A percentile compares a stretch with the other conserved stretches of the same genome.
Evolutionary conservation across 805 yeast species (phyloP).

Genomic region (Clavispora asparagi): DNA sequence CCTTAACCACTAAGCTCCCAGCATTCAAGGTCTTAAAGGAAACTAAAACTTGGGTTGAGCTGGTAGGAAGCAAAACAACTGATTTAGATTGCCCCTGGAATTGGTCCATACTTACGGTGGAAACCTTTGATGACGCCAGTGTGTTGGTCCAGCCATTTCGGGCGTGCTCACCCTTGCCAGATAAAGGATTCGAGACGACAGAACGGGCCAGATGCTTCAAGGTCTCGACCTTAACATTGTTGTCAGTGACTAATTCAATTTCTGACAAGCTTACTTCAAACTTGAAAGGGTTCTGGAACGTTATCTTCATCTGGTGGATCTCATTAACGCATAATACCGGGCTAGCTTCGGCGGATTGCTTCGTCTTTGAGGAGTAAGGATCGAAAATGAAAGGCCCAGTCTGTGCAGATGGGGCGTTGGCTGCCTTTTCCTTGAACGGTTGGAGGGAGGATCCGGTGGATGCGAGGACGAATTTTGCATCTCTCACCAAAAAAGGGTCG

Average conservation of each 20-base stretch:
- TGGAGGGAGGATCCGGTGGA: background rate
- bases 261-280: conserved; percentile 62
- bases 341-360: conserved; percentile 30
- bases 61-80: conserved; percentile 22
- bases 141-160: background rate
- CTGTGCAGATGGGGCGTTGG: conserved; percentile 3
- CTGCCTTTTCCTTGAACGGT: background rate
- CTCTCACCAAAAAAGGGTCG: conserved; percentile 66
- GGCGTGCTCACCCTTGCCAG: background rate
- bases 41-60: conserved; percentile 35
- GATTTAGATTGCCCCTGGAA: background rate
- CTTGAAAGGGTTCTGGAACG: conserved; percentile 73
- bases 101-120: background rate
- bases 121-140: background rate
- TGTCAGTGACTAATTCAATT: conserved; percentile 35
- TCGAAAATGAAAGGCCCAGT: conserved; percentile 35
- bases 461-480: conserved; percentile 31
- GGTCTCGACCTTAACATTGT: conserved; percentile 25
- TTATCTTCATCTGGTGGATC: conserved; percentile 48
- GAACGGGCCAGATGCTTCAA: conserved; percentile 7
- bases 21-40: conserved; percentile 43
- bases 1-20: conserved; percentile 47
- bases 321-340: conserved; percentile 41
- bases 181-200: background rate
- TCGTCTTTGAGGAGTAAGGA: conserved; percentile 35